phyloP scores from a whole-genome alignment of 257 asterid species.

The Solanum bulbocastanum region DNA sequence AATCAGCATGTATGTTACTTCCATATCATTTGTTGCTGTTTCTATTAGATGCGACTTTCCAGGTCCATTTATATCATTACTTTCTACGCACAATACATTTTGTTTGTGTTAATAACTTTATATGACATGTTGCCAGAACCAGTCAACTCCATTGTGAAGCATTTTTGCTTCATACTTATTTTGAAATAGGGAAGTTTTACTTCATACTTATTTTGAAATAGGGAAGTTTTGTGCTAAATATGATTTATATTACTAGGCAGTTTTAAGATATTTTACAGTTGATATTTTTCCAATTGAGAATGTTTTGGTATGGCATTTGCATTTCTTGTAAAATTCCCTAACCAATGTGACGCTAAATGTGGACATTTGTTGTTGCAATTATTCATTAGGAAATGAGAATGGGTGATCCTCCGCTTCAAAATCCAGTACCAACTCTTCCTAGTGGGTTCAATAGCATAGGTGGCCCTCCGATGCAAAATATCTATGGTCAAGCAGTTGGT shows the following conservation, averaged over 20 bases:
- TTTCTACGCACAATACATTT: neutral
- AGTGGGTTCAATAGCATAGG: conserved; percentile 39
- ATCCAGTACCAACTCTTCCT: conserved; percentile 37
- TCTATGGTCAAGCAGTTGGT: conserved; percentile 44
- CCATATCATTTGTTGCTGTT: neutral
- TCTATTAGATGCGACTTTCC: neutral
- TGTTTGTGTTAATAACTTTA: neutral
- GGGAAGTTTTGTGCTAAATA: neutral
- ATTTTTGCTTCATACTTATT: neutral
- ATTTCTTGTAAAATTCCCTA: neutral
- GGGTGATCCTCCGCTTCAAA: conserved; percentile 53
- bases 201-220: neutral
- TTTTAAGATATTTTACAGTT: neutral
- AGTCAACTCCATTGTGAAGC: neutral
- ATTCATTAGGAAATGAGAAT: conserved; percentile 57
- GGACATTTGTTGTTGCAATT: conserved; percentile 5
- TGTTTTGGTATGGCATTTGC: neutral
- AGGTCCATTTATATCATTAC: neutral
- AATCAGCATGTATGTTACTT: conserved; percentile 51
- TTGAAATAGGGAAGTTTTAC: neutral
- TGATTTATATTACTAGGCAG: neutral
- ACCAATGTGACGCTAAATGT: neutral
- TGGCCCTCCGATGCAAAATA: conserved; percentile 54
- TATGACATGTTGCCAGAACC: neutral
- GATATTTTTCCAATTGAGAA: neutral